Evolutionary conservation across 2,329 filamentous ascomycete genomes (phyloP), one percentile per base, ranked within the genome.

Genomic region (Triangularia verruculosa): DNA sequence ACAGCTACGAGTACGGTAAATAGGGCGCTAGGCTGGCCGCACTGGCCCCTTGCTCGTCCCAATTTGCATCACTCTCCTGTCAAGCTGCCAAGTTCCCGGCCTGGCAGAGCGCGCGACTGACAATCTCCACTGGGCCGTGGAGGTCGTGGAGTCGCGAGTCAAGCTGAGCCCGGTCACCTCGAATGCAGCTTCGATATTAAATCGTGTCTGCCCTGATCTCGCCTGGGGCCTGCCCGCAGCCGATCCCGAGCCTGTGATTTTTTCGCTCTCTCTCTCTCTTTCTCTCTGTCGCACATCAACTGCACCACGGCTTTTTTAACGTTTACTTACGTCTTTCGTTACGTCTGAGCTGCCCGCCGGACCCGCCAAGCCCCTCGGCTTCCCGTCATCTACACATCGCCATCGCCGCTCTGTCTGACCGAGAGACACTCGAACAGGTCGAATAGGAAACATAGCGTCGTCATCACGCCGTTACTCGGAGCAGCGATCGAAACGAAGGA

Each of bases 1-100:
- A 30, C 9, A 54, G 13, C 22, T 47, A 39, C 17, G n/a, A n/a
- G 17, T 52, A 52, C n/a, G 2, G 13, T 39, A 32, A 30, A 24
- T 8, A 32, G 56, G 28, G 25, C 34, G 32, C 32, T 17, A 43
- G 34, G 30, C 56, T 39, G 32, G 34, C 34, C 57, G 57, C 57
- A 59, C 57, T 59, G 57, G 57, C 57, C 53, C 52, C 20, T 61
- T 61, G 59, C 34, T 61, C 53, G 59, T 61, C 34, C 59, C 55
- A 61, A 57, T 61, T 61, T 56, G 34, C 59, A 56, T 61, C 43
- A 47, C 32, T 61, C 53, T 56, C 57, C 39, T 51, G 57, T 59
- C 39, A 59, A 59, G 47, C 32, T 57, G 59, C 59, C 51, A 55
- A 55, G 59, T 47, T 47, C 39, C 39, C n/a, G 39, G n/a, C 39